Evolutionary conservation across 1,284 basidiomycete species (phyloP).

Genomic region (Sporisorium exsertum): DNA sequence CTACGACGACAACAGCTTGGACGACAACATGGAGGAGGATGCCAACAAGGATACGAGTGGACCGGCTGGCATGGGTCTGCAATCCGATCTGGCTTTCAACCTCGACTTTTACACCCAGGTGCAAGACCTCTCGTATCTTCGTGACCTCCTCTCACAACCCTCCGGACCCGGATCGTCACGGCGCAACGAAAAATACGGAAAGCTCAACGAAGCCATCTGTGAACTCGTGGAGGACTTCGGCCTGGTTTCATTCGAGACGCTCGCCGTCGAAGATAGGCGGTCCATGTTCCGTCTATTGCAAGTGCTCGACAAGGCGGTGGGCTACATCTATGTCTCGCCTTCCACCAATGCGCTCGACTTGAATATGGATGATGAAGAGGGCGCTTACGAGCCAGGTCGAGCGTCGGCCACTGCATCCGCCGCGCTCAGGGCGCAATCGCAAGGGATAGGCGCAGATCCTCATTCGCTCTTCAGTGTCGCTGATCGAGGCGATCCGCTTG

Average conservation of each 20-base stretch:
- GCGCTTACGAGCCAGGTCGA: constrained; percentile 38
- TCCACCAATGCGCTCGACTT: constrained; percentile 12
- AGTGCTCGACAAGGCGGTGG: constrained; percentile 65
- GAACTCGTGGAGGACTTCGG: constrained; percentile 92
- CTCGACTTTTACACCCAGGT: constrained; percentile 98
- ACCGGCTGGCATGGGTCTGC: constrained; percentile 22
- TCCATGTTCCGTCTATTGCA: constrained; percentile 65
- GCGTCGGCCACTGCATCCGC: constrained; percentile 36
- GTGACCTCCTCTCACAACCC: constrained; percentile 75
- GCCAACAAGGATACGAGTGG: neutral
- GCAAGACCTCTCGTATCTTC: constrained; percentile 90
- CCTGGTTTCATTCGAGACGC: constrained; percentile 95
- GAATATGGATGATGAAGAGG: constrained; percentile 31
- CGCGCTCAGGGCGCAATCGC: constrained; percentile 24
- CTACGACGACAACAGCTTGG: constrained; percentile 19
- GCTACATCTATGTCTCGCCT: constrained; percentile 58
- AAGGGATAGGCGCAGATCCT: constrained; percentile 44
- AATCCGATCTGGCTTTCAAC: constrained; percentile 79
- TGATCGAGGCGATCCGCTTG: constrained; percentile 52
- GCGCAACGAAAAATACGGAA: constrained; percentile 51
- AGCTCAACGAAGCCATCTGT: constrained; percentile 86
- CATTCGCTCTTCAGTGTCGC: constrained; percentile 57
- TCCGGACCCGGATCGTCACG: constrained; percentile 39
- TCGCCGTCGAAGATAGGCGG: constrained; percentile 74
- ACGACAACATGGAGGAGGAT: constrained; percentile 6